phyloP scores from a whole-genome alignment of 2,329 filamentous ascomycete genomes.

The Corniculantispora saksenae region DNA sequence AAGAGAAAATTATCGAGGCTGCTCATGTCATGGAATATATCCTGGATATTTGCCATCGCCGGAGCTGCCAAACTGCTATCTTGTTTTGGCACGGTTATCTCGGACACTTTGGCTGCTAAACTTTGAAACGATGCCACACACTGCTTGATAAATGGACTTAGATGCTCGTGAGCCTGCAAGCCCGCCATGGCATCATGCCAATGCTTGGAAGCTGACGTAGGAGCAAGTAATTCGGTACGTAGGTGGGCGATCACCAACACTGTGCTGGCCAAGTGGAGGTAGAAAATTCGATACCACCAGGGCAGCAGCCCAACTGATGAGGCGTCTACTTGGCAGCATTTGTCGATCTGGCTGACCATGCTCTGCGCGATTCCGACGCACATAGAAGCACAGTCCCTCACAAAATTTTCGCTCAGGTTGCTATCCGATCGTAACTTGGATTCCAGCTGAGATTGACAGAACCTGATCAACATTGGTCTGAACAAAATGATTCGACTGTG shows the following conservation, averaged over 20 bases:
- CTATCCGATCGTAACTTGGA: not conserved
- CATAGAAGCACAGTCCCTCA: conserved; percentile 1
- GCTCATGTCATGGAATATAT: not conserved
- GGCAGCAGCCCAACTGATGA: not conserved
- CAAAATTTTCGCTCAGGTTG: not conserved
- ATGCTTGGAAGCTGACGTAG: no score
- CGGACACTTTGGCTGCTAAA: no score
- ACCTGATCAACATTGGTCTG: not conserved
- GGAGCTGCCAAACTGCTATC: no score
- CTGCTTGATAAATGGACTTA: no score
- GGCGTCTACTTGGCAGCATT: not conserved
- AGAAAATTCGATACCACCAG: conserved; percentile 3
- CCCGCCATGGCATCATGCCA: no score
- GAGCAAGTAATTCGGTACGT: not conserved
- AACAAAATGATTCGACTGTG: conserved; percentile 3
- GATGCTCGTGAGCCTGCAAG: no score
- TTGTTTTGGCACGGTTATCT: no score
- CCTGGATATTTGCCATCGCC: no score
- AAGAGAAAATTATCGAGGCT: not conserved
- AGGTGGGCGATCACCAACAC: not conserved
- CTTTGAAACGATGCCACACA: no score
- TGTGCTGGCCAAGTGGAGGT: not conserved
- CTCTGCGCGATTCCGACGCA: not conserved
- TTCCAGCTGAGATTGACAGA: not conserved
- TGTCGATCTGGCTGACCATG: conserved; percentile 2